Conservation (phyloP, 306 rosid species). For the Quercus glauca region DNA sequence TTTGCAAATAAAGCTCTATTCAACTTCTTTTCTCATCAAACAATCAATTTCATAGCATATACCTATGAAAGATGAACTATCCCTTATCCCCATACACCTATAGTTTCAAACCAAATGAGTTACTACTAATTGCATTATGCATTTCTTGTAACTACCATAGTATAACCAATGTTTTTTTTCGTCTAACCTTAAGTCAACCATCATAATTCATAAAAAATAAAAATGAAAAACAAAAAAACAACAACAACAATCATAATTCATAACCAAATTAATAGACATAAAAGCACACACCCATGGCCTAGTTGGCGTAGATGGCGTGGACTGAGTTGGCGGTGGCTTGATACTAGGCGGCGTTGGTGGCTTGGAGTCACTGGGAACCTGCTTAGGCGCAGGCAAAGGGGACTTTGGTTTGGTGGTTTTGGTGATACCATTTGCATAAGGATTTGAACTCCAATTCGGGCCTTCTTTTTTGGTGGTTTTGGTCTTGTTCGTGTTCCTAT, state of each 20-base stretch:
- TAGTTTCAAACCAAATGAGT: not conserved
- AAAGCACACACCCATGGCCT: constrained; percentile 44
- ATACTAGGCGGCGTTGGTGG: constrained; percentile 29
- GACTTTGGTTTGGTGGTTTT: constrained; percentile 27
- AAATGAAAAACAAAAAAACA: not conserved
- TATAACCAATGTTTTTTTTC: too few relatives aligned
- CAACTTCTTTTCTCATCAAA: not conserved
- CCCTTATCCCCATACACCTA: not conserved
- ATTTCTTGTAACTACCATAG: too few relatives aligned
- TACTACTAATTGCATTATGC: not conserved
- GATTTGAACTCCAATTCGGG: constrained; percentile 15
- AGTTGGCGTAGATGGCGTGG: constrained; percentile 31
- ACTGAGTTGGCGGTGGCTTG: constrained; percentile 28
- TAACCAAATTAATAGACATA: constrained; percentile 5
- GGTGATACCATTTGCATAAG: constrained; percentile 27
- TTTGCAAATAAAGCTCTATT: not conserved
- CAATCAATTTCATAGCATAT: not conserved
- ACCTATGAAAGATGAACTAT: not conserved
- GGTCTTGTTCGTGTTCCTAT: too few relatives aligned
- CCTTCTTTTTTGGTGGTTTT: too few relatives aligned
- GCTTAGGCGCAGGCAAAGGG: constrained; percentile 16
- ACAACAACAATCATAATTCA: too few relatives aligned
- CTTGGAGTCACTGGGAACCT: constrained; percentile 35
- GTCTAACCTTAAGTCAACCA: too few relatives aligned
- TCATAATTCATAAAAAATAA: not conserved